phyloP scores from a whole-genome alignment of 2,329 filamentous ascomycete species.

The Gaeumannomyces tritici region DNA sequence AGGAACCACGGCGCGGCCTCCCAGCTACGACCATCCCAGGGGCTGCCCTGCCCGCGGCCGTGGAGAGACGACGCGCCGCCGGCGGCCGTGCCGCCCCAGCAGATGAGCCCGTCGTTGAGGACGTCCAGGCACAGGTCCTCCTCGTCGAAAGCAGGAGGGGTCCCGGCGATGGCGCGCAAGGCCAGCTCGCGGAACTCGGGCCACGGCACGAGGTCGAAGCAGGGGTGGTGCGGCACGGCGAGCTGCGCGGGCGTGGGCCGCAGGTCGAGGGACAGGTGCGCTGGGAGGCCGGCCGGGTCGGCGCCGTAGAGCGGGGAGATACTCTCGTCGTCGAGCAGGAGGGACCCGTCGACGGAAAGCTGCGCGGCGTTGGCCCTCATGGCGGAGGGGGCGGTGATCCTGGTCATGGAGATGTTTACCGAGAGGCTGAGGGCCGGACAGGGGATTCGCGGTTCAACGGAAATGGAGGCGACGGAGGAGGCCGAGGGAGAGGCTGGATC shows the following conservation, averaged over 20 bases:
- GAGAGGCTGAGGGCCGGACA: not conserved
- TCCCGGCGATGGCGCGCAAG: conserved; percentile 1
- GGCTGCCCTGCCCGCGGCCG: conserved; percentile 5
- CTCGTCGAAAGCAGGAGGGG: conserved; percentile 5
- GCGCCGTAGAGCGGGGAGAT: conserved; percentile 2
- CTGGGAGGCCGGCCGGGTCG: not conserved
- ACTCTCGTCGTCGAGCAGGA: conserved; percentile 1
- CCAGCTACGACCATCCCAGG: conserved; percentile 24
- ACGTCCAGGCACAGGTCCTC: conserved; percentile 7
- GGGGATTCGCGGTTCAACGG: not conserved
- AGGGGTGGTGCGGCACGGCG: conserved; percentile 4
- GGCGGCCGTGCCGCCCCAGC: conserved; percentile 4
- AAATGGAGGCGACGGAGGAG: not conserved
- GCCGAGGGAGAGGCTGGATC: not conserved
- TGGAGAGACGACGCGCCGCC: not conserved
- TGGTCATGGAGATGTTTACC: not conserved
- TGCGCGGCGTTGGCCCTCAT: conserved; percentile 4
- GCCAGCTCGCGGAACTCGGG: conserved; percentile 4
- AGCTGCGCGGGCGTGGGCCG: conserved; percentile 4
- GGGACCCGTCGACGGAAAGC: conserved; percentile 1
- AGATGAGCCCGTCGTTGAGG: conserved; percentile 5
- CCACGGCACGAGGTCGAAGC: conserved; percentile 6
- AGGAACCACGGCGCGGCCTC: conserved; percentile 18
- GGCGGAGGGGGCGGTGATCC: conserved; percentile 5
- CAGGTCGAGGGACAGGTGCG: not conserved